Percentiles rank a stretch among this genome's conserved stretches.
Evolutionary conservation across 1,284 basidiomycete genomes (phyloP).

Genomic region (Cryptococcus sp.): DNA sequence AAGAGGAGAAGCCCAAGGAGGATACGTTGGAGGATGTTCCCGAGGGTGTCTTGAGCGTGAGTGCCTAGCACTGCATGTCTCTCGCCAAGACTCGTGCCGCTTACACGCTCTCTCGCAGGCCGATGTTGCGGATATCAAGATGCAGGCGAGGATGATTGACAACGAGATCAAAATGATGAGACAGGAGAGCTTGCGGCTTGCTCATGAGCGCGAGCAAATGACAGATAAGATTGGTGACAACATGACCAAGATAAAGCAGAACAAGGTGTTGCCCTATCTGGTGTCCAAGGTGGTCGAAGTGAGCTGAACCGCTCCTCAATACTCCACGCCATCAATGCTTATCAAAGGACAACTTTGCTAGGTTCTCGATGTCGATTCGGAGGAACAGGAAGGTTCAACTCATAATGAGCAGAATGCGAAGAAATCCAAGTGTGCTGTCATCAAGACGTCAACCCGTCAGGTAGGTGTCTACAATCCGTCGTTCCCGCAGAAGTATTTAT

Average conservation of each 20-base stretch:
- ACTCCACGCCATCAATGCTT: background rate
- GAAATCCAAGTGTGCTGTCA: constrained; percentile 96
- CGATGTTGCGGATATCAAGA: constrained; percentile 77
- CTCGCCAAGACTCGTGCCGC: background rate
- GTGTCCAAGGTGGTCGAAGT: constrained; percentile 98
- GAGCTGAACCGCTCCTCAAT: constrained; percentile 27
- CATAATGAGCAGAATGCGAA: constrained; percentile 91
- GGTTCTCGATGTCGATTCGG: constrained; percentile 94
- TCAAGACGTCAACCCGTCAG: constrained; percentile 96
- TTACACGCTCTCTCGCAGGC: constrained; percentile 45
- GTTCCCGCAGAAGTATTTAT: constrained; percentile 4
- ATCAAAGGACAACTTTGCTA: constrained; percentile 44
- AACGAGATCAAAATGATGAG: constrained; percentile 97
- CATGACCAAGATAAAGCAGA: constrained; percentile 98
- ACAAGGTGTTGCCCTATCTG: constrained; percentile 97
- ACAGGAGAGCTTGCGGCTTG: constrained; percentile 85
- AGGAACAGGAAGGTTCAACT: constrained; percentile 90
- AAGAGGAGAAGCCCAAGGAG: constrained; percentile 35
- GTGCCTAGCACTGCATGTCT: constrained; percentile 7
- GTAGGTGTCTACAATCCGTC: constrained; percentile 32
- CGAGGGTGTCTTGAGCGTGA: constrained; percentile 43
- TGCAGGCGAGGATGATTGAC: constrained; percentile 84
- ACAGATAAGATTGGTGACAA: constrained; percentile 98
- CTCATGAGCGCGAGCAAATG: constrained; percentile 94
- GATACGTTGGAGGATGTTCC: constrained; percentile 52